Conservation (phyloP, 257 asterid species). For the Thymus quinquecostatus region DNA sequence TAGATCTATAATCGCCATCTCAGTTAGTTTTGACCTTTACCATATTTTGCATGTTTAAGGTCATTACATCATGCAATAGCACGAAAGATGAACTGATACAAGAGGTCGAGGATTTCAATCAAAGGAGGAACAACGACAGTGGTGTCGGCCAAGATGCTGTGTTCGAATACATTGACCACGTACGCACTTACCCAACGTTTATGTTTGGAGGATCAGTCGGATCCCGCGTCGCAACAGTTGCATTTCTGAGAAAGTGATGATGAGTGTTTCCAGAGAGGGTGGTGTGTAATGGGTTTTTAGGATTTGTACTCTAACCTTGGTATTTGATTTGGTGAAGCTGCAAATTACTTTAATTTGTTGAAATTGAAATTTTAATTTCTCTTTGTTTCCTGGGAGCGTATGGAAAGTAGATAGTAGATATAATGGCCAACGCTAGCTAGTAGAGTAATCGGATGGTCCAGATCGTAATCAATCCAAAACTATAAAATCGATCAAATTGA, state of each 20-base stretch:
- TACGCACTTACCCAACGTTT: conserved; percentile 86
- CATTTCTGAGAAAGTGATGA: conserved; percentile 74
- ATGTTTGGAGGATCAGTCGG: conserved; percentile 93
- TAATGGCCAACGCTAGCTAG: no score
- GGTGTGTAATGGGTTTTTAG: background rate
- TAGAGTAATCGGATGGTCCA: no score
- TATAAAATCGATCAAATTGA: no score
- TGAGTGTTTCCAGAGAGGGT: no score
- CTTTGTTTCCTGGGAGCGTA: background rate
- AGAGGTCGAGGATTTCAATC: conserved; percentile 82
- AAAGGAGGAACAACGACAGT: conserved; percentile 54
- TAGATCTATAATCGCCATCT: background rate
- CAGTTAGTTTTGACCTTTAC: conserved; percentile 2
- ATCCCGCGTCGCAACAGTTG: conserved; percentile 95
- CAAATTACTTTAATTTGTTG: conserved; percentile 17
- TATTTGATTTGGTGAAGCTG: conserved; percentile 26
- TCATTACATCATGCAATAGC: conserved; percentile 89
- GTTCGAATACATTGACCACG: conserved; percentile 75
- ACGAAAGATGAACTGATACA: conserved; percentile 89
- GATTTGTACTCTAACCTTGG: conserved; percentile 14
- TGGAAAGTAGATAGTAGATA: conserved; percentile 1
- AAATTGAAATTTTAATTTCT: background rate
- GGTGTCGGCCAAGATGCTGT: conserved; percentile 49
- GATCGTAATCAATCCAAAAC: no score
- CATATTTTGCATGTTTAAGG: conserved; percentile 47